Conservation (phyloP, 176 grass and related monocot genomes). For the Eleusine indica region DNA sequence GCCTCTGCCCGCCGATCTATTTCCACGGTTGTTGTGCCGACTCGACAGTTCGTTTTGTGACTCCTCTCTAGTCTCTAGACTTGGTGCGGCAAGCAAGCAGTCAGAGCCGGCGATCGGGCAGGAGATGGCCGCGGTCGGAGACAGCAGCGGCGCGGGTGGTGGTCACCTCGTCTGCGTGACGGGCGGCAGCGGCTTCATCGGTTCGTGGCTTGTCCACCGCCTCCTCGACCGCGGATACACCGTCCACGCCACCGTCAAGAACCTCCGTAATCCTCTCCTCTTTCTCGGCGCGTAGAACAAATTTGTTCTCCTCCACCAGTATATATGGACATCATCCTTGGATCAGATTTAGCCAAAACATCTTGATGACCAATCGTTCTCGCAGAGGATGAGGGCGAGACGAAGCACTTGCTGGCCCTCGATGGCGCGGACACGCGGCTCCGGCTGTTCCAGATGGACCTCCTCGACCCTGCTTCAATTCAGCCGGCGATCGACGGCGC, state of each 20-base stretch:
- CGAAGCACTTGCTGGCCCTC: conserved; percentile 58
- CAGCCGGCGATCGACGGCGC: conserved; percentile 46
- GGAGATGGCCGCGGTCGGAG: conserved; percentile 30
- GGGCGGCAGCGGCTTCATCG: conserved; percentile 81
- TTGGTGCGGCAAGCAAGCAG: neutral
- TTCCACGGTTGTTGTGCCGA: neutral
- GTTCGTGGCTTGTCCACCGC: conserved; percentile 73
- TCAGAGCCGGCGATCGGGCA: neutral
- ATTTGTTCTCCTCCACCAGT: neutral
- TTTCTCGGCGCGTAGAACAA: neutral
- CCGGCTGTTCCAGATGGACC: conserved; percentile 64
- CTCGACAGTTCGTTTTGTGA: neutral
- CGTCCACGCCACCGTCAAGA: conserved; percentile 78
- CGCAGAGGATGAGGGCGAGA: conserved; percentile 65
- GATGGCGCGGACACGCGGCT: conserved; percentile 48
- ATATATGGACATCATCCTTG: neutral
- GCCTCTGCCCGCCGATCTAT: neutral
- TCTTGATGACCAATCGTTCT: neutral
- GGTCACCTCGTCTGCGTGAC: conserved; percentile 68
- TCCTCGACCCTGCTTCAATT: conserved; percentile 48
- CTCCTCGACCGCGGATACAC: conserved; percentile 74
- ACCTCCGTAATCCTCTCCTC: conserved; percentile 41
- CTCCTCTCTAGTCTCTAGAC: neutral
- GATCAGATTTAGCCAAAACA: neutral
- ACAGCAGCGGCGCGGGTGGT: neutral